Conservation (phyloP, 805 yeast species). For the Kuraishia cidri region DNA sequence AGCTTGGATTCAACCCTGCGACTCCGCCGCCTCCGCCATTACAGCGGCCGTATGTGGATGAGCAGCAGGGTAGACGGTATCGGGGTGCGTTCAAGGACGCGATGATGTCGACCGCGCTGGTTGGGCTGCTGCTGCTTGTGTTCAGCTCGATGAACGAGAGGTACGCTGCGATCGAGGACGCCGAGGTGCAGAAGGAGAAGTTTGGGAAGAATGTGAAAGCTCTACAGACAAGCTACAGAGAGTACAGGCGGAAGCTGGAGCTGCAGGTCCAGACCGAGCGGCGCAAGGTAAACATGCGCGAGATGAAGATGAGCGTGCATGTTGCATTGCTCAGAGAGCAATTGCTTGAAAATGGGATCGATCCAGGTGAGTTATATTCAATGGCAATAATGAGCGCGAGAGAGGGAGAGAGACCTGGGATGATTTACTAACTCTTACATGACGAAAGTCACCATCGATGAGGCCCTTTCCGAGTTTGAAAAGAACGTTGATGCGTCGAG, state of each 20-base stretch:
- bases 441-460: too few relatives aligned
- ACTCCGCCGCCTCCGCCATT: too few relatives aligned
- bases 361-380: conserved; percentile 25
- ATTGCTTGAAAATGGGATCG: conserved; percentile 41
- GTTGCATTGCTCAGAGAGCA: conserved; percentile 59
- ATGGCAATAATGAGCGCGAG: neutral
- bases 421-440: too few relatives aligned
- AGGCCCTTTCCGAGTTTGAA: conserved; percentile 47
- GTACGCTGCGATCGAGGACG: conserved; percentile 16
- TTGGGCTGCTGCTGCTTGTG: neutral
- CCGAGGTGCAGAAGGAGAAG: conserved; percentile 20
- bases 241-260: conserved; percentile 42
- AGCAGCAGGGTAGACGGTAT: too few relatives aligned
- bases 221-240: conserved; percentile 38
- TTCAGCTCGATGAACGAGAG: neutral
- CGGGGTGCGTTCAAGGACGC: too few relatives aligned
- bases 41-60: too few relatives aligned
- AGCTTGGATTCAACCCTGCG: too few relatives aligned
- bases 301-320: conserved; percentile 56
- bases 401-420: too few relatives aligned
- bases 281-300: conserved; percentile 33
- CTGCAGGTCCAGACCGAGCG: conserved; percentile 44
- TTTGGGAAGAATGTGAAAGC: conserved; percentile 21
- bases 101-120: neutral
- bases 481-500: conserved; percentile 49